These are phyloP conservation scores for Botryotinia calthae DNA, from an alignment of 2,329 filamentous ascomycete species.

Conservation along the genomic window DNA sequence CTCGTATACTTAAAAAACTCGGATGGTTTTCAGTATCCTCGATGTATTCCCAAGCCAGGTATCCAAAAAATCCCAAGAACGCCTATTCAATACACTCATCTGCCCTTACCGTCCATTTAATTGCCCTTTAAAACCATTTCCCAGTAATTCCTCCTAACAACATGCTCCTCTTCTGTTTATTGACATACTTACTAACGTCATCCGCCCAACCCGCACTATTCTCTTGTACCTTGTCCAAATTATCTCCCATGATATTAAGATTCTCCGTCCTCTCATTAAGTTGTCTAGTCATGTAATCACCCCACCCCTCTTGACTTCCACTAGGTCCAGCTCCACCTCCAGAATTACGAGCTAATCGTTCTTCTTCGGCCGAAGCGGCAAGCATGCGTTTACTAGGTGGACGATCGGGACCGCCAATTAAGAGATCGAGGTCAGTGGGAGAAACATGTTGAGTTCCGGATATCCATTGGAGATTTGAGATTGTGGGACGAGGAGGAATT, in stretches of 20 bases:
- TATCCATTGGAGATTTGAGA: conserved; percentile 95
- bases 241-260: conserved; percentile 77
- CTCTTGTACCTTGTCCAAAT: conserved; percentile 77
- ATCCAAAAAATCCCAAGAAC: conserved; percentile 12
- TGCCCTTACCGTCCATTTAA: background rate
- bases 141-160: conserved; percentile 67
- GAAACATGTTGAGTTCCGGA: conserved; percentile 90
- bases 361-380: conserved; percentile 72
- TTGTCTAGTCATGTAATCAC: conserved; percentile 80
- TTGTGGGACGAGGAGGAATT: conserved; percentile 81
- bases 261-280: conserved; percentile 89
- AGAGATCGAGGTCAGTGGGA: conserved; percentile 79
- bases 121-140: conserved; percentile 47
- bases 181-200: conserved; percentile 83
- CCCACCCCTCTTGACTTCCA: conserved; percentile 57
- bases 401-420: conserved; percentile 85
- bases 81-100: background rate
- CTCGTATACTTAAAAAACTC: background rate
- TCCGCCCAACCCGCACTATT: conserved; percentile 81
- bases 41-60: background rate
- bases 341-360: conserved; percentile 53
- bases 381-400: conserved; percentile 88
- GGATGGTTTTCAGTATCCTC: background rate
- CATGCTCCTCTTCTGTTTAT: conserved; percentile 82
- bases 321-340: conserved; percentile 38